phyloP scores from a whole-genome alignment of 345 rosid genomes.

The Citrus mangshanensis region DNA sequence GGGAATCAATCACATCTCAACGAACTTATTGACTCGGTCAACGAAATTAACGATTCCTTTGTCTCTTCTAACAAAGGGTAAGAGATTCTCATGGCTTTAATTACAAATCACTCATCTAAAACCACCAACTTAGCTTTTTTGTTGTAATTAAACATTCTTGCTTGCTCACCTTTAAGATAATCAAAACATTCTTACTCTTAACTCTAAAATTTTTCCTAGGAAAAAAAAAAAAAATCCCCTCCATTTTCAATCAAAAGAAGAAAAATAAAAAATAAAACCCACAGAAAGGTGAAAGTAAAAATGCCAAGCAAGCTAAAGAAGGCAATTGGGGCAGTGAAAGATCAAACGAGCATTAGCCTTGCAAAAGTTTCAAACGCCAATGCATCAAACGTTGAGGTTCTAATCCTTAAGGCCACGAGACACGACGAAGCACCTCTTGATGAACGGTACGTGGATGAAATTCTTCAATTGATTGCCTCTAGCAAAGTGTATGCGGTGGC shows the following conservation, averaged over 20 bases:
- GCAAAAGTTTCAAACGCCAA: constrained; percentile 68
- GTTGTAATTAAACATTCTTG: neutral
- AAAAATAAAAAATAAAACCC: neutral
- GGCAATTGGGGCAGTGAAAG: constrained; percentile 87
- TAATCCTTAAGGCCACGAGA: constrained; percentile 75
- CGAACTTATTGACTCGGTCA: neutral
- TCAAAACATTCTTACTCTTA: neutral
- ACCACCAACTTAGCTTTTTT: neutral
- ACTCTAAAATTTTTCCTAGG: neutral
- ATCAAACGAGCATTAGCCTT: constrained; percentile 83
- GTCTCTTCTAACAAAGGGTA: neutral
- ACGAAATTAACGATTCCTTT: neutral
- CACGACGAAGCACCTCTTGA: constrained; percentile 74
- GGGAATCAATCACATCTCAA: neutral
- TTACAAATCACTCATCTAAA: neutral
- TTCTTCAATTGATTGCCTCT: constrained; percentile 51
- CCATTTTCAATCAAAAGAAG: neutral
- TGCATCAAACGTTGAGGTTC: constrained; percentile 55
- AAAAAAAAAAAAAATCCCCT: neutral
- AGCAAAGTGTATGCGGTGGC: constrained; percentile 50
- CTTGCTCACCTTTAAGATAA: too few species aligned
- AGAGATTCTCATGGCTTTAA: neutral
- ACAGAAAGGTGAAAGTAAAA: neutral
- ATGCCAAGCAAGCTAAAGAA: constrained; percentile 90
- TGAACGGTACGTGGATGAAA: constrained; percentile 51